phyloP scores from a whole-genome alignment of 768 basidiomycete species.

The Thelephora ganbajun region DNA sequence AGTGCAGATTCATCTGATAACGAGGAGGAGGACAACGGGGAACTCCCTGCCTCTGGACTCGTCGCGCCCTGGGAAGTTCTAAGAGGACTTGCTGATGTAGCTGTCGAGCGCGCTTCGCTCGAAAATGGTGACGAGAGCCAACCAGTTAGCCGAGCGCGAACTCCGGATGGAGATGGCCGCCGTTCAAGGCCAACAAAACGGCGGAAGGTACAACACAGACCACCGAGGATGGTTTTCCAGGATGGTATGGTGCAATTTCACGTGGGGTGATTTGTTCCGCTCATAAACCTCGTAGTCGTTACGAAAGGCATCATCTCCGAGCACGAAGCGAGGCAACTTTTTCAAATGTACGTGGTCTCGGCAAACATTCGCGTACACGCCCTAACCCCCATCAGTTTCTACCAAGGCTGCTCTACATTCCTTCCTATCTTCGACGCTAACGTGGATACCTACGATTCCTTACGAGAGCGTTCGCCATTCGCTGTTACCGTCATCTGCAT shows the following conservation, averaged over 20 bases:
- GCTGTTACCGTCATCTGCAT: constrained; percentile 88
- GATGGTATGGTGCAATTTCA: constrained; percentile 39
- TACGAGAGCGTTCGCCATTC: constrained; percentile 86
- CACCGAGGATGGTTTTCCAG: constrained; percentile 49
- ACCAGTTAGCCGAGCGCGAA: constrained; percentile 60
- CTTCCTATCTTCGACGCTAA: constrained; percentile 75
- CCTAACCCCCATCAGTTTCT: constrained; percentile 44
- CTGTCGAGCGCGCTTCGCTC: constrained; percentile 64
- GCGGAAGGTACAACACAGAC: constrained; percentile 55
- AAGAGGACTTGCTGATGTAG: constrained; percentile 68
- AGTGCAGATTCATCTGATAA: constrained; percentile 74
- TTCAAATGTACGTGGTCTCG: constrained; percentile 51
- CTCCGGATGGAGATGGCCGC: constrained; percentile 52
- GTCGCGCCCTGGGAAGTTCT: constrained; percentile 83
- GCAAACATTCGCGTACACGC: constrained; percentile 4
- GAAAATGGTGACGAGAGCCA: constrained; percentile 71
- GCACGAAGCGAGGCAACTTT: constrained; percentile 73
- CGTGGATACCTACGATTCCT: constrained; percentile 73
- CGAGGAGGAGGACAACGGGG: constrained; percentile 69
- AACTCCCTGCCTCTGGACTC: constrained; percentile 67
- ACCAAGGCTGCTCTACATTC: constrained; percentile 85
- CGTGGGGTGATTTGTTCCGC: neutral
- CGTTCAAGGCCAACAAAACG: constrained; percentile 57
- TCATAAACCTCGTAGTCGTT: constrained; percentile 41
- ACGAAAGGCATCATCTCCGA: constrained; percentile 73